Evolutionary conservation across 345 rosid species (phyloP).

Genomic region (Salix arbutifolia): DNA sequence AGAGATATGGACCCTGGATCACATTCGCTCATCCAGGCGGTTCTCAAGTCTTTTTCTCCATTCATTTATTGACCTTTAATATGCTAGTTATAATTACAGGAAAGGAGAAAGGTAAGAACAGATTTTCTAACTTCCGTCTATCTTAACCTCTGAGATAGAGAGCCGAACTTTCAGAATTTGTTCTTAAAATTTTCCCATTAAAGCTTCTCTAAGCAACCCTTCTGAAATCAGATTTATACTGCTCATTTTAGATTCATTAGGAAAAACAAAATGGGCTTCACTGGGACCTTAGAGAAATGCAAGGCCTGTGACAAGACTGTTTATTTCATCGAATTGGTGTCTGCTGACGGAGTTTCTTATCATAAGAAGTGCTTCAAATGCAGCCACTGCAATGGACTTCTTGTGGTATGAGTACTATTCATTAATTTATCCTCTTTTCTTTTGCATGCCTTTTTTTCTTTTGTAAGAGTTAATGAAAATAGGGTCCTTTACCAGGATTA

Average conservation of each 20-base stretch:
- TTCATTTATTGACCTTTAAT: conserved; percentile 1
- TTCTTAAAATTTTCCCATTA: not conserved
- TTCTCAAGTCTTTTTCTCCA: not conserved
- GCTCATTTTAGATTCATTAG: not conserved
- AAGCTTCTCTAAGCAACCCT: not conserved
- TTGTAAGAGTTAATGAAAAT: not conserved
- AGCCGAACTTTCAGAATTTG: not conserved
- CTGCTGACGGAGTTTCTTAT: conserved; percentile 72
- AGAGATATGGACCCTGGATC: not conserved
- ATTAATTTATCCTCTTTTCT: not conserved
- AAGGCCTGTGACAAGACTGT: conserved; percentile 80
- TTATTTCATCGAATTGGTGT: conserved; percentile 56
- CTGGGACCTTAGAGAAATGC: conserved; percentile 71
- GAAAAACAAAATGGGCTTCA: conserved; percentile 37
- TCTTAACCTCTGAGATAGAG: conserved; percentile 9
- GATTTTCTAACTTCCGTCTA: conserved; percentile 2
- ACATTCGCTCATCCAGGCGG: not conserved
- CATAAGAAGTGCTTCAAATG: conserved; percentile 92
- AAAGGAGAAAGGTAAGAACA: not conserved
- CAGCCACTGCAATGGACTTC: conserved; percentile 74
- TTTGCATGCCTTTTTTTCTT: not conserved
- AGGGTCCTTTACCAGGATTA: not conserved
- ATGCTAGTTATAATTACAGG: not conserved
- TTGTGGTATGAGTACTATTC: conserved; percentile 40
- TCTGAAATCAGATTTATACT: not conserved